Evolutionary conservation across 75 land plant species (phyloP), one percentile per base, ranked within the genome.

Genomic region (Cunninghamia lanceolata): DNA sequence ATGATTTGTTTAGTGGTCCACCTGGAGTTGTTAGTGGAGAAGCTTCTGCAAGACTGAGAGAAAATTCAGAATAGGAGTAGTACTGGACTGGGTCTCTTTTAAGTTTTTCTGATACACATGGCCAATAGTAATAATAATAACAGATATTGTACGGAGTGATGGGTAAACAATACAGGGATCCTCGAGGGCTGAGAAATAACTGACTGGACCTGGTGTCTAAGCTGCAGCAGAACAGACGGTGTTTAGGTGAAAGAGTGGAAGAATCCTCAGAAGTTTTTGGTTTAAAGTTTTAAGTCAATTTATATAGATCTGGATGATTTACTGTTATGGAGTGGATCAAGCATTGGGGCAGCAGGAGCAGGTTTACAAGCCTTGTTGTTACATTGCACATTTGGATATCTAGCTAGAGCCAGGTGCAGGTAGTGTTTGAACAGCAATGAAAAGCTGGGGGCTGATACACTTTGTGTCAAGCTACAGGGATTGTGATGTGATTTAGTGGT

Each of bases 381-480:
- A 42, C 30, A 45, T 15, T 14, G 36, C 16, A 70, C 74, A 73
- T 73, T 34, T 30, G 36, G 35, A 73, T 63, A 63, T 63, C 9
- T 63, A 63, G 68, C 68, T 63, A 63, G 68, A 25, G 9, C 25
- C 28, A 59, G 68, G 30, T 25, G 68, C n/a, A 21, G n/a, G n/a
- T 63, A 6, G 9, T 25, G 68, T 28, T 63, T 56, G 25, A 56
- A 56, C 25, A 56, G 63, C 3, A 56, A 21, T 3, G 28, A 25
- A 63, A 21, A 63, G 13, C 36, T 11, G 36, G 16, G 25, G 38
- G 36, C 4, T 32, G n/a, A 32, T 30, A 73, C 30, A 45, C 50
- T 80, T 80, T 45, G 50, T 80, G 50, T 80, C 43, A 80, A 80
- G 82, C 82, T n/a, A 28, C 52, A 80, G 16, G 82, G 50, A 80